Percentiles rank a stretch among this genome's conserved stretches.
These are phyloP conservation scores for Proliferodiscus dingleyae DNA, from an alignment of 2,329 filamentous ascomycete species.

Conservation along the genomic window DNA sequence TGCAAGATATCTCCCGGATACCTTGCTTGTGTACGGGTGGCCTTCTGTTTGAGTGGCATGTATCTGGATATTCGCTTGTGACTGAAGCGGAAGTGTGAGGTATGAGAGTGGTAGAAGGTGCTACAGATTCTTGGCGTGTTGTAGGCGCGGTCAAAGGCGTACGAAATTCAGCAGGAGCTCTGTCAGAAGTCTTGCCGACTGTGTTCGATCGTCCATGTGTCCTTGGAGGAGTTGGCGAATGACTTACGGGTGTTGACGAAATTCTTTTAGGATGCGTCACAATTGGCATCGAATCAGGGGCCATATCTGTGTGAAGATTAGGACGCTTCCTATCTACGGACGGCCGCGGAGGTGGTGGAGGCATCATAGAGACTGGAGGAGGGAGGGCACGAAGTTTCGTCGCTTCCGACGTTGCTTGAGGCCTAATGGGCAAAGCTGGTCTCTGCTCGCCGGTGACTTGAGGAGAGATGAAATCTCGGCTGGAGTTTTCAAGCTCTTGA, in stretches of 20 bases:
- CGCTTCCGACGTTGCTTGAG: slow-evolving; percentile 29
- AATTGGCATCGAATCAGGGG: slow-evolving; percentile 7
- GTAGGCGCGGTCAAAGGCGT: slow-evolving; percentile 23
- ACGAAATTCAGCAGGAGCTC: slow-evolving; percentile 36
- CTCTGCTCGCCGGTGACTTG: slow-evolving; percentile 41
- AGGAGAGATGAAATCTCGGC: slow-evolving; percentile 35
- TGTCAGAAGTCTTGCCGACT: slow-evolving; percentile 42
- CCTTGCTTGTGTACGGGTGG: slow-evolving; percentile 71
- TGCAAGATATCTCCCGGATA: slow-evolving; percentile 71
- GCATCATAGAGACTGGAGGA: slow-evolving; percentile 17
- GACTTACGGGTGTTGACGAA: slow-evolving; percentile 42
- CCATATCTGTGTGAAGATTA: slow-evolving; percentile 10
- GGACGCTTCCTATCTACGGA: slow-evolving; percentile 25
- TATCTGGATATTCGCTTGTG: slow-evolving; percentile 67
- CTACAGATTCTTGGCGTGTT: slow-evolving; percentile 10
- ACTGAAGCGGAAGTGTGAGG: slow-evolving; percentile 18
- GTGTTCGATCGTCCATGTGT: slow-evolving; percentile 46
- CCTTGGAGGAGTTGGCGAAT: slow-evolving; percentile 39
- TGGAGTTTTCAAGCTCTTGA: slow-evolving; percentile 37
- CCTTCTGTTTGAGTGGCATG: slow-evolving; percentile 76
- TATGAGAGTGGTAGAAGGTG: slow-evolving; percentile 6
- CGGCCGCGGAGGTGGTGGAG: slow-evolving; percentile 25
- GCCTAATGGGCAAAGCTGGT: slow-evolving; percentile 47
- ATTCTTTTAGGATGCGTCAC: slow-evolving; percentile 39
- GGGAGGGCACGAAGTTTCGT: slow-evolving; percentile 22